Evolutionary conservation across 2,329 filamentous ascomycete genomes (phyloP), one percentile per base, ranked within the genome.

Genomic region (Phoma herbarum): DNA sequence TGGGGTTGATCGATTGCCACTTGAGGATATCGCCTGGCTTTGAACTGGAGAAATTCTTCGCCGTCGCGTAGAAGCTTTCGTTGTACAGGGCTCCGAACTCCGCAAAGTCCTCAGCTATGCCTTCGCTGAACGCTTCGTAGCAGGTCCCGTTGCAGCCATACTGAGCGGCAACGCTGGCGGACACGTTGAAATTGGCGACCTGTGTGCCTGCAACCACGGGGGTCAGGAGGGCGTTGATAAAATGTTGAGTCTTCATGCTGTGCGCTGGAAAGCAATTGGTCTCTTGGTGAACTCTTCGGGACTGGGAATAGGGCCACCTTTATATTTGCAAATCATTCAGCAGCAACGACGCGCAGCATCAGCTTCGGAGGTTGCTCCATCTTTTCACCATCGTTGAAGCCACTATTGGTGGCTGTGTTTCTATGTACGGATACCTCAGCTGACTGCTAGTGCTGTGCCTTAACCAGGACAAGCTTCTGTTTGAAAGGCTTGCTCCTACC

Each of bases 181-280:
- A 50, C 5, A 57, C 26, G 22, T 57, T 57, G 22, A 57, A 37
- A 20, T 57, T 57, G n/a, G 53, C 46, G 20, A 41, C 46, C 16
- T 45, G 46, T 9, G 41, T 37, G 28, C 45, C 31, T 12, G 46
- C 25, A 10, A 39, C 39, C 2, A 18, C 23, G 3, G 46, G 28
- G 4, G 39, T 5, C 7, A 45, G 23, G n/a, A 57, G 14, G 4
- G 52, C 28, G 25, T 29, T 42, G 29, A 47, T 10, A 2, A 47
- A 22, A 14, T 33, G 1, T 37, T 47, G 51, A 14, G 20, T 26
- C 33, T 39, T 54, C 52, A 55, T 48, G 20, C n/a, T 35, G 29
- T 11, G 5, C 8, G 16, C 12, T n/a, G 26, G 11, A 12, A 20
- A 25, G n/a, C 41, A 10, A 6, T 26, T 18, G 41, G 8, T 43